These are phyloP conservation scores for Metschnikowia similis DNA, from an alignment of 805 yeast species.

Conservation along the genomic window DNA sequence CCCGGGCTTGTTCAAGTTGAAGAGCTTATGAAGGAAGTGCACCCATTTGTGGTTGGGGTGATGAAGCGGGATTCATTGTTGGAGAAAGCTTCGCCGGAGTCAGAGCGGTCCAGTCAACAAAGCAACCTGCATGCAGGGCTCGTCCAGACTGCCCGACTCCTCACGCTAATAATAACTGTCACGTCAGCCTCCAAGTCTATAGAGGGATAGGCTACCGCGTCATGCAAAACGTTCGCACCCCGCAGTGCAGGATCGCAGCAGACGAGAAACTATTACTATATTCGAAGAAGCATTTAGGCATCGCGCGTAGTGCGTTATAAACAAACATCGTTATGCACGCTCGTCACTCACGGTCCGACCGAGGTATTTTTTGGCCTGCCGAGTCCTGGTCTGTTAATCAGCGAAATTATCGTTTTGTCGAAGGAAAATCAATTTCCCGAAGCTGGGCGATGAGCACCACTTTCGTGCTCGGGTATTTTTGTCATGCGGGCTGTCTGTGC, in stretches of 20 bases:
- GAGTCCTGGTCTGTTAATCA: neutral
- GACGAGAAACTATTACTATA: neutral
- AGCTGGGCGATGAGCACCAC: neutral
- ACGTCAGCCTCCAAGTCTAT: conserved; percentile 7
- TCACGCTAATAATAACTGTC: conserved; percentile 13
- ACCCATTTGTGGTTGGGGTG: conserved; percentile 55
- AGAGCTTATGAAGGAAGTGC: conserved; percentile 47
- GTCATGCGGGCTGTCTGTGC: neutral
- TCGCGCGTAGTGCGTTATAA: neutral
- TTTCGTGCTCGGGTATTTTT: neutral
- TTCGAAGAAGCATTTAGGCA: neutral
- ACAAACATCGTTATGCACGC: neutral
- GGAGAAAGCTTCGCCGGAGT: conserved; percentile 15
- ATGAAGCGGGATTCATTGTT: conserved; percentile 52
- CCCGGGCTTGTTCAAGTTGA: conserved; percentile 52
- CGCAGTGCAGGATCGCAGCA: conserved; percentile 1
- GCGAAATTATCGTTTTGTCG: neutral
- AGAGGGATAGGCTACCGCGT: conserved; percentile 3
- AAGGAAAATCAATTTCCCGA: neutral
- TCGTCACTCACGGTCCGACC: neutral
- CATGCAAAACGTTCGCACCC: conserved; percentile 1
- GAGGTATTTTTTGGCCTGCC: neutral
- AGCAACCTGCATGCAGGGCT: conserved; percentile 35
- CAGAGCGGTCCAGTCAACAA: conserved; percentile 20
- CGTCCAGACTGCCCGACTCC: conserved; percentile 42